Base-by-base conservation (phyloP, 805 yeast species). In the Metschnikowia anglica region DNA sequence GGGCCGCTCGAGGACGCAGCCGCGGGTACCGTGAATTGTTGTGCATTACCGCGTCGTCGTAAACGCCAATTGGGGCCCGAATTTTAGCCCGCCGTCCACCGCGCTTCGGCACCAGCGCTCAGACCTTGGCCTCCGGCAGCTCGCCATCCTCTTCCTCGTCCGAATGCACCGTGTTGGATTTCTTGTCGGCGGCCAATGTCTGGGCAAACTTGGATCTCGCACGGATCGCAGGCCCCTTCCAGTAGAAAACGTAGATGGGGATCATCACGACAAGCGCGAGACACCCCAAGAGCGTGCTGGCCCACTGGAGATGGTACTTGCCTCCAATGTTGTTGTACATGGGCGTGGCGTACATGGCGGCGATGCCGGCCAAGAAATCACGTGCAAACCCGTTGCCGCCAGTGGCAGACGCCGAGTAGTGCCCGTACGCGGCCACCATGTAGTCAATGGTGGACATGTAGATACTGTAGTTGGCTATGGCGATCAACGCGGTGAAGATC, bases 391-490 rank as follows among this genome's bases (percentile, higher is more conserved):
- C 74, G 43, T 68, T 68, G 25, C 73, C 73, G 7, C 73, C 73
- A 3, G 73, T 66, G 6, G 74, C 73, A 12, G 72, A 66, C 0
- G 74, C 71, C 23, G 73, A 65, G 51, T 66, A 68, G 2, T 67
- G 69, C 8, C 72, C 72, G 44, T 68, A 68, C 5, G 71, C 66
- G 3, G 68, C 66, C 13, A 67, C 61, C 73, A 68, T 68, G 43
- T 68, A 68, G 54, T 68, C 73, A 35, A 68, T 66, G 13, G 74
- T 68, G n/a, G 72, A 59, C 73, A 67, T 67, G 54, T 68, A 68
- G 42, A 68, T 68, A 33, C 68, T 55, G 53, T 48, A 68, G 47
- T 68, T 68, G 5, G 74, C 74, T 34, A 66, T 59, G 18, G 66
- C 74, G 40, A 68, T 66, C 34, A 62, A 43, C n/a, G 53, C 48